Evolutionary conservation across 257 asterid genomes (phyloP).

Genomic region (Nicotiana obtusifolia): DNA sequence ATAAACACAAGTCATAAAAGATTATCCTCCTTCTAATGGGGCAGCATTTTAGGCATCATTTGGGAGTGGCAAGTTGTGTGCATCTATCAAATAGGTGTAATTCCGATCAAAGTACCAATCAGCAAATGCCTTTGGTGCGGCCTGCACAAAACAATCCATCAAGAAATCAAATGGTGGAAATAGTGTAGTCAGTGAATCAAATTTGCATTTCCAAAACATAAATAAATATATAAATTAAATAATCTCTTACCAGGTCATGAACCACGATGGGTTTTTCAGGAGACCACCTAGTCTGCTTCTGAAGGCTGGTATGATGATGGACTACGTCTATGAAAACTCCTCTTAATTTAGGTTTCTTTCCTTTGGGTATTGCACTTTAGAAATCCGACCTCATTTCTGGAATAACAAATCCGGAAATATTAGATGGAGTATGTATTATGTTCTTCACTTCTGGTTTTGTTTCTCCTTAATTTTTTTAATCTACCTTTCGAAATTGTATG

Average conservation of each 20-base stretch:
- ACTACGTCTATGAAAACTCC: not conserved
- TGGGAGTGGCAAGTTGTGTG: not conserved
- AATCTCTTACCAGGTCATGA: not conserved
- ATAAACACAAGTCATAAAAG: not conserved
- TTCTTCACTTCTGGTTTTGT: not conserved
- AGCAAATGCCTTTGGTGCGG: not conserved
- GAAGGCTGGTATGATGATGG: not conserved
- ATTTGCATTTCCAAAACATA: not conserved
- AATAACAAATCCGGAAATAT: not conserved
- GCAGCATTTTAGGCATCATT: rapidly evolving
- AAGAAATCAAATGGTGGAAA: not conserved
- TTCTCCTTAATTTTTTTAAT: not conserved
- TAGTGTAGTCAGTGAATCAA: not conserved
- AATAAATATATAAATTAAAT: not conserved
- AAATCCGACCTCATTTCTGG: not conserved
- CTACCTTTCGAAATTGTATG: not conserved
- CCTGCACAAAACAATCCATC: not conserved
- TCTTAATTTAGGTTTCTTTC: not conserved
- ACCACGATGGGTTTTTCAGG: not conserved
- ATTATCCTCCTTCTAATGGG: not conserved
- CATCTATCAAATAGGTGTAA: not conserved
- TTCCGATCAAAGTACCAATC: conserved; percentile 15
- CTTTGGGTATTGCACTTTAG: not conserved
- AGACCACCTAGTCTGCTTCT: not conserved
- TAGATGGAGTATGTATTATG: not conserved